phyloP scores from a whole-genome alignment of 306 rosid species.

The Benincasa hispida region DNA sequence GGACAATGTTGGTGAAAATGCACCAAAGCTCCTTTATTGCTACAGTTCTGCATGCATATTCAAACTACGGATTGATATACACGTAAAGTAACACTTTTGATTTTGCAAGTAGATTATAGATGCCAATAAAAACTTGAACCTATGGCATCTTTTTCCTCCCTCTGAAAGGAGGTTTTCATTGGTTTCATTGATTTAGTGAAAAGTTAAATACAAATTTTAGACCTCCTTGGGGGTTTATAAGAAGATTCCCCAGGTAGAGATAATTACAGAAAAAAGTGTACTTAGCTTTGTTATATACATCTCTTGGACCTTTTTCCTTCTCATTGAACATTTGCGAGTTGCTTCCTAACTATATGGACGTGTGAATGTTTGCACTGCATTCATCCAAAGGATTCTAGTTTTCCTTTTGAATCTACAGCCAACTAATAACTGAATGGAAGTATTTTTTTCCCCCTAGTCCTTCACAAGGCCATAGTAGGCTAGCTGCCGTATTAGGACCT shows the following conservation, averaged over 20 bases:
- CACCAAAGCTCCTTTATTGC: not conserved
- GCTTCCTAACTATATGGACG: not conserved
- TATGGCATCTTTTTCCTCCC: not conserved
- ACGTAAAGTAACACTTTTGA: not conserved
- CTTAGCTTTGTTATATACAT: not conserved
- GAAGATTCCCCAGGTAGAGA: not conserved
- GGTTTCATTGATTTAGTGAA: not conserved
- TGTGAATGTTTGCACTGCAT: not conserved
- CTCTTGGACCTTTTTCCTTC: not conserved
- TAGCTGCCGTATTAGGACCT: not conserved
- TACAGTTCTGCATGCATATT: not conserved
- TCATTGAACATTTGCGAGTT: not conserved
- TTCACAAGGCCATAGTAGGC: not conserved
- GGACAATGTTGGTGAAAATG: not conserved
- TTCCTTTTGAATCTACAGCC: not conserved
- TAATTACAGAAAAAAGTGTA: not conserved
- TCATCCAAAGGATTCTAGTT: not conserved
- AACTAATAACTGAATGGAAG: not conserved
- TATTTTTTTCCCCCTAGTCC: not conserved
- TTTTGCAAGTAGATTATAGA: not conserved
- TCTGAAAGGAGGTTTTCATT: not conserved
- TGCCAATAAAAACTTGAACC: not conserved
- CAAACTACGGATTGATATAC: not conserved
- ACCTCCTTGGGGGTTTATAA: not conserved
- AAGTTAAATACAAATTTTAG: not conserved